Percentiles rank a stretch among this genome's conserved stretches.
Evolutionary conservation across 2,329 filamentous ascomycete species (phyloP).

Genomic region (Tolypocladium sp.): DNA sequence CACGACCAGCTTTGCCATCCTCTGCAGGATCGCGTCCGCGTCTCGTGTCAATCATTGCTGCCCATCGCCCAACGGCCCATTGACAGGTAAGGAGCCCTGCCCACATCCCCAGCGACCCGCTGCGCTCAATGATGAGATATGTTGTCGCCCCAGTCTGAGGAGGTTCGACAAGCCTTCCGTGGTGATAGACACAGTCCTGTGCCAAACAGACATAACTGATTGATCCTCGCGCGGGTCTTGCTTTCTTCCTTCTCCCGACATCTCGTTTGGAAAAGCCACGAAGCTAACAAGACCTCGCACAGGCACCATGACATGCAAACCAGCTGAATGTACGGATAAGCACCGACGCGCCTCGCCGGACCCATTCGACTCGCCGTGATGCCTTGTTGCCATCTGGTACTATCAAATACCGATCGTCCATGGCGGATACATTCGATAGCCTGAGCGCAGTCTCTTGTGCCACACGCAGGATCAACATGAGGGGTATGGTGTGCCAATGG

Average conservation of each 20-base stretch:
- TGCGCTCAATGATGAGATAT: constrained; percentile 26
- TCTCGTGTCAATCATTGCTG: neutral
- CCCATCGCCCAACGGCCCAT: neutral
- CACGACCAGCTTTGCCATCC: neutral
- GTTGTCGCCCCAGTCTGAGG: constrained; percentile 42
- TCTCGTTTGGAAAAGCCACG: neutral
- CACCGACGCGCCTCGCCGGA: constrained; percentile 1
- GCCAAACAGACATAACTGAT: constrained; percentile 43
- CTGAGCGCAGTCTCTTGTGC: constrained; percentile 12
- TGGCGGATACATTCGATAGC: constrained; percentile 27
- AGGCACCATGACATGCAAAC: neutral
- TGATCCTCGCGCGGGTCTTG: constrained; percentile 20
- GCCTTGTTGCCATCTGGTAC: constrained; percentile 28
- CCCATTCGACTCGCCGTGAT: constrained; percentile 21
- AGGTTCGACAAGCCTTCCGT: constrained; percentile 37
- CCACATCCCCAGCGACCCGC: neutral
- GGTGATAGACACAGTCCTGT: constrained; percentile 44
- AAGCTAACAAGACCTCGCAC: neutral
- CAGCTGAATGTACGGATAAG: constrained; percentile 6
- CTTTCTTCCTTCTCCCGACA: neutral
- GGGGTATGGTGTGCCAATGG: neutral
- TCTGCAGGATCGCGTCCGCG: neutral
- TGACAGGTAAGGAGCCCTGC: neutral
- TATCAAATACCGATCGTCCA: constrained; percentile 35
- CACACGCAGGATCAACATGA: neutral